Percentiles rank a stretch among this genome's conserved stretches.
phyloP scores from a whole-genome alignment of 2,329 filamentous ascomycete species.

The Triangularia setosa region DNA sequence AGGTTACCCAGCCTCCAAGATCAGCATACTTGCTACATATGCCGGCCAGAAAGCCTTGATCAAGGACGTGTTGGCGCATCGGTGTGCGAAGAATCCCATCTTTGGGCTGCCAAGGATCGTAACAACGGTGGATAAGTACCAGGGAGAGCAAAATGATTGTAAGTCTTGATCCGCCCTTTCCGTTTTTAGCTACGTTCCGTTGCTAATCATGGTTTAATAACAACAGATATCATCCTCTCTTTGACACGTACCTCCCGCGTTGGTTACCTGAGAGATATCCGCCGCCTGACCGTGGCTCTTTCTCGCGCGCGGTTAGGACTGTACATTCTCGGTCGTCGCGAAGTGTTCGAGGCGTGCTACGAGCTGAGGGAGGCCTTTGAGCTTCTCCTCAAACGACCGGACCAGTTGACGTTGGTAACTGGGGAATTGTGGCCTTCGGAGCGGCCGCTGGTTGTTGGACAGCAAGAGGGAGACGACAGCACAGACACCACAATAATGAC shows the following conservation, averaged over 20 bases:
- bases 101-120: slow-evolving; percentile 89
- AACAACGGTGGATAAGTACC: slow-evolving; percentile 96
- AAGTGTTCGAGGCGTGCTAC: slow-evolving; percentile 83
- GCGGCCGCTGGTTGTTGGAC: slow-evolving; percentile 33
- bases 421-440: slow-evolving; percentile 80
- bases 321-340: slow-evolving; percentile 84
- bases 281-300: slow-evolving; percentile 88
- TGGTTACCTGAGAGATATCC: slow-evolving; percentile 89
- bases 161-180: slow-evolving; percentile 39
- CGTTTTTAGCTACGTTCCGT: neutral
- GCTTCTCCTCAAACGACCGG: slow-evolving; percentile 68
- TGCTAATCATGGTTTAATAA: slow-evolving; percentile 13
- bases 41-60: slow-evolving; percentile 88
- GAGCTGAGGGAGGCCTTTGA: slow-evolving; percentile 87
- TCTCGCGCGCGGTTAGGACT: slow-evolving; percentile 88
- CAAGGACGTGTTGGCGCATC: slow-evolving; percentile 76
- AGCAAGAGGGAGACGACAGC: slow-evolving; percentile 27
- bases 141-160: slow-evolving; percentile 99
- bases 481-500: slow-evolving; percentile 31
- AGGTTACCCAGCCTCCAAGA: slow-evolving; percentile 79
- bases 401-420: slow-evolving; percentile 75
- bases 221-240: slow-evolving; percentile 81
- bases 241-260: slow-evolving; percentile 84
- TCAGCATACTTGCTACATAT: slow-evolving; percentile 89
- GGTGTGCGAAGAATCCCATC: slow-evolving; percentile 76